phyloP scores from a whole-genome alignment of 2,329 filamentous ascomycete genomes.

The Microdochium bolleyi region DNA sequence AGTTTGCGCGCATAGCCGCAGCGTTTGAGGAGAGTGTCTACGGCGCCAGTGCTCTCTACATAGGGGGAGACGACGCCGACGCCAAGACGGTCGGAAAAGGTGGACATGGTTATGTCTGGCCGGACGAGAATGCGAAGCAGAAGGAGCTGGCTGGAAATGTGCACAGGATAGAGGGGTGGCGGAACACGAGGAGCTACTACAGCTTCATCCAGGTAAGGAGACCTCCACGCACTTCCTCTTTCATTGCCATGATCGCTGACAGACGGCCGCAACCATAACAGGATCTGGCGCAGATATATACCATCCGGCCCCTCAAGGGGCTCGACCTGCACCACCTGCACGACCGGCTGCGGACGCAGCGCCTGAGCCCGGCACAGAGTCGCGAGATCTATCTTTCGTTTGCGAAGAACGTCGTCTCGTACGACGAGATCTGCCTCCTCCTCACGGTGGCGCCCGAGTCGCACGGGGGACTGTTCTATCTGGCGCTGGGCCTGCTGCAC shows the following conservation, averaged over 20 bases:
- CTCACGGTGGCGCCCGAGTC: constrained; percentile 77
- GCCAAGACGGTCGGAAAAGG: constrained; percentile 49
- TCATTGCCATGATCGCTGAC: constrained; percentile 19
- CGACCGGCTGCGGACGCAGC: constrained; percentile 78
- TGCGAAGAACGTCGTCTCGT: constrained; percentile 64
- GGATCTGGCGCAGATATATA: constrained; percentile 60
- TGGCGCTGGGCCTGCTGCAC: constrained; percentile 88
- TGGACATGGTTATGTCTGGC: constrained; percentile 94
- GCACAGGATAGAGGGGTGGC: constrained; percentile 91
- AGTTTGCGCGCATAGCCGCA: constrained; percentile 85
- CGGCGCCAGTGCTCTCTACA: constrained; percentile 81
- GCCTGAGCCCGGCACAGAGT: constrained; percentile 66
- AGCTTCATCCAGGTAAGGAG: constrained; percentile 73
- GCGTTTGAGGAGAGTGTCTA: constrained; percentile 96
- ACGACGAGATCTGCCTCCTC: constrained; percentile 79
- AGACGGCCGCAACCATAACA: constrained; percentile 24
- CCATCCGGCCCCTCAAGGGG: constrained; percentile 62
- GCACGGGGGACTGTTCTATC: constrained; percentile 82
- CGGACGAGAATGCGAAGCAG: constrained; percentile 70
- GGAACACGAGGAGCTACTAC: constrained; percentile 91
- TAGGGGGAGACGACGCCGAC: constrained; percentile 67
- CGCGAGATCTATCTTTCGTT: constrained; percentile 82
- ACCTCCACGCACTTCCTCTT: constrained; percentile 4
- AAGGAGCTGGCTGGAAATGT: constrained; percentile 88
- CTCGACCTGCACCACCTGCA: constrained; percentile 88